Evolutionary conservation across 495 filamentous ascomycete species (phyloP).

Genomic region (Penicillium roqueforti): DNA sequence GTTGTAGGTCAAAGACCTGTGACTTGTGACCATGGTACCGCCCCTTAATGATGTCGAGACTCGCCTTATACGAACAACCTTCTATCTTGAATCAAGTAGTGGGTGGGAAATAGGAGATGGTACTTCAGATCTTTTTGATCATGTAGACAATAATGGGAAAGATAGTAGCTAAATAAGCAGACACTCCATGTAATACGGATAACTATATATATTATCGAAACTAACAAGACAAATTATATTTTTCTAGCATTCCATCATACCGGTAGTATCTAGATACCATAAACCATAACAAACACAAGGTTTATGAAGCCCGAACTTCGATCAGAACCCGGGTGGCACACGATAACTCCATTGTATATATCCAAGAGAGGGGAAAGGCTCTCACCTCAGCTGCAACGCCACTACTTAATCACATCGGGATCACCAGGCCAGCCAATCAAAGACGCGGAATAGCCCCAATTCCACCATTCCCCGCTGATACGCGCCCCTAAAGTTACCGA

Average conservation of each 20-base stretch:
- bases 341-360: too few species aligned
- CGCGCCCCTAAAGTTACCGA: background rate
- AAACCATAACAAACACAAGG: background rate
- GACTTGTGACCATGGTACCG: conserved; percentile 18
- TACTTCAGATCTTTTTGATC: background rate
- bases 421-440: conserved; percentile 6
- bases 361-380: conserved; percentile 7
- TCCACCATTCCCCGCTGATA: background rate
- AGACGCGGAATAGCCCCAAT: background rate
- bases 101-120: too few species aligned
- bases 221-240: background rate
- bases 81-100: too few species aligned
- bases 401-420: background rate
- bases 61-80: too few species aligned
- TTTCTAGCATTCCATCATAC: background rate
- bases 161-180: background rate
- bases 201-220: background rate
- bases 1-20: conserved; percentile 8
- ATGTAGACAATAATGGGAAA: background rate
- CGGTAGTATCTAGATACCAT: background rate
- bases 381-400: background rate
- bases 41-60: conserved; percentile 22
- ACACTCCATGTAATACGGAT: background rate
- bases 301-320: background rate
- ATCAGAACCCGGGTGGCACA: background rate